Evolutionary conservation across 192 early-diverging fungal species (phyloP), one percentile per base, ranked within the genome.

Genomic region (Linnemannia hyalina): DNA sequence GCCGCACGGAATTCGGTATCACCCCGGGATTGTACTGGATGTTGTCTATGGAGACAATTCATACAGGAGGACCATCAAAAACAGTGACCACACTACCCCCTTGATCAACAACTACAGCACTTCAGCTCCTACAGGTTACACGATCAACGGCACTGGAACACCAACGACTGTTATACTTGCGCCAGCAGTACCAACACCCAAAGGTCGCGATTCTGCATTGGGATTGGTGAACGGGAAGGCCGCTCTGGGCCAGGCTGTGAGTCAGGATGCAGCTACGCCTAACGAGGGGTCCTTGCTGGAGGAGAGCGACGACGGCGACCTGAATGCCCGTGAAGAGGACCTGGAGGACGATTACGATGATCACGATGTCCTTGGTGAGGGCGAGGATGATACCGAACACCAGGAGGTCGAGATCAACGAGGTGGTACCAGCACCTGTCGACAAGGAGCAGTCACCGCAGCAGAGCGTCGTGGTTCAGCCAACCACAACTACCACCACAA

Each of bases 1-100:
- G 40, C 83, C 83, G 4, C 83, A 85, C 47, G 83, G 83, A 29
- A 85, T 85, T 38, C 76, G 68, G 23, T 80, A 85, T 29, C 78
- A 80, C 29, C 83, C 83, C 1, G 73, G 68, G 16, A 54, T 44
- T 2, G 36, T 85, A 2, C 70, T 85, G 74, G 83, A 85, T 73
- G 75, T 85, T 16, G 44, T 85, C 26, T 85, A 80, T 32, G 68
- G 60, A 32, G 60, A 65, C 10, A 26, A 32, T 23, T 9, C 11
- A 26, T 13, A 6, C 60, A 65, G 60, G 60, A 65, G 29, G 26
- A 65, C 60, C 60, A 60, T 26, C n/a, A 26, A 26, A 60, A 60
- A 60, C 9, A 65, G 13, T 10, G 26, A 32, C 26, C 60, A 32
- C 29, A 13, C 29, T 11, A 2, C 3, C 29, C 2, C n/a, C 11